Evolutionary conservation across 176 grass and related monocot species (phyloP).

Genomic region (Phyllostachys edulis): DNA sequence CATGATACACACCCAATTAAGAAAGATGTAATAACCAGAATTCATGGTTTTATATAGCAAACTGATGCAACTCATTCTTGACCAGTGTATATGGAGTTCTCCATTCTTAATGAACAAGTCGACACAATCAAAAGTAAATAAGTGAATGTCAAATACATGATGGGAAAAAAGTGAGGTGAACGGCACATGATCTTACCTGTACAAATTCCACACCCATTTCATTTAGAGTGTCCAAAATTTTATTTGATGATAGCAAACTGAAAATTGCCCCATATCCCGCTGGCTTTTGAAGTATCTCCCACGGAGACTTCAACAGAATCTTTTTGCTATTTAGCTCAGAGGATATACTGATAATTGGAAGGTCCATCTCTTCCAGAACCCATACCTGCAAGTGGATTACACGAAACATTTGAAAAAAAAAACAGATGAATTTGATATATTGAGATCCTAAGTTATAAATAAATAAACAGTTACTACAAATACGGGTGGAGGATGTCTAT

Average conservation of each 20-base stretch:
- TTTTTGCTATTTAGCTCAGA: conserved; percentile 35
- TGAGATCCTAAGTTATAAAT: background rate
- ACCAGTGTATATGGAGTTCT: background rate
- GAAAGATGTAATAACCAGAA: background rate
- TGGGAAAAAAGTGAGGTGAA: background rate
- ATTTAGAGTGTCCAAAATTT: conserved; percentile 62
- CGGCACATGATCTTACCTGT: conserved; percentile 49
- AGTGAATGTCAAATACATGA: background rate
- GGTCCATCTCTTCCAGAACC: conserved; percentile 68
- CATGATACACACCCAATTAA: background rate
- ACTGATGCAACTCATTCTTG: background rate
- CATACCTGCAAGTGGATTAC: conserved; percentile 56
- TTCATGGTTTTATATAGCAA: background rate
- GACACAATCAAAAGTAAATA: background rate
- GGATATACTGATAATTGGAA: conserved; percentile 68
- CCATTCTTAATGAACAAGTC: background rate
- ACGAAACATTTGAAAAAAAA: background rate
- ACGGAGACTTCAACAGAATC: conserved; percentile 76
- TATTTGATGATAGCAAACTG: conserved; percentile 58
- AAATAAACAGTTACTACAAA: background rate
- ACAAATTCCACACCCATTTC: conserved; percentile 71
- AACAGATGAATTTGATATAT: background rate
- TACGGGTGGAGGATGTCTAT: background rate
- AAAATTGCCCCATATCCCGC: conserved; percentile 70
- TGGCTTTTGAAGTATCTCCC: conserved; percentile 70